Conservation (phyloP, 495 filamentous ascomycete species). For the Neurospora sp. region DNA sequence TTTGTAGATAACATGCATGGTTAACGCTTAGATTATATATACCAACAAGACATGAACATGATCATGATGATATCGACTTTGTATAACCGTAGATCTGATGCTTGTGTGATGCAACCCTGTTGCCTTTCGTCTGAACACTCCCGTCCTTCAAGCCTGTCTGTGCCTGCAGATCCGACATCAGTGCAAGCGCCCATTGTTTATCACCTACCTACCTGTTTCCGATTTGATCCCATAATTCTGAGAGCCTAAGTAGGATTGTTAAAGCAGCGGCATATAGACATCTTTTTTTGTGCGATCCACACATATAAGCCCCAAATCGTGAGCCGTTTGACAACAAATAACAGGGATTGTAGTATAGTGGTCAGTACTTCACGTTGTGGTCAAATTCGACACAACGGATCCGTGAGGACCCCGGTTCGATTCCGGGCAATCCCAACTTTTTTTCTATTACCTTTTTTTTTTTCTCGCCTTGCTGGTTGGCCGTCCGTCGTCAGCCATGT, state of each 20-base stretch:
- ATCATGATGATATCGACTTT: background rate
- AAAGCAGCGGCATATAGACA: too few species aligned
- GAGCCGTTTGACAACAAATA: rapidly evolving
- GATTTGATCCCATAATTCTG: too few species aligned
- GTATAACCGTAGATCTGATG: background rate
- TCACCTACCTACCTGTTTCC: too few species aligned
- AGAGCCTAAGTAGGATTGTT: too few species aligned
- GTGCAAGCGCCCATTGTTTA: too few species aligned
- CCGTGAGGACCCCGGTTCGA: background rate
- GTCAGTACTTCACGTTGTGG: background rate
- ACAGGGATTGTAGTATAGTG: background rate
- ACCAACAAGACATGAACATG: background rate
- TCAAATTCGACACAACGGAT: background rate
- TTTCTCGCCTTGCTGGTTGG: background rate
- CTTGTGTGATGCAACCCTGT: background rate
- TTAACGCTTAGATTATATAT: background rate
- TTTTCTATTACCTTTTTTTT: background rate
- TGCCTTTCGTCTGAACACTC: background rate
- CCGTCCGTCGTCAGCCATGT: background rate
- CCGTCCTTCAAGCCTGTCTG: background rate
- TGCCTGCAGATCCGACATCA: background rate
- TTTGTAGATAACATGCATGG: background rate
- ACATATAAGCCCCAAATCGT: background rate
- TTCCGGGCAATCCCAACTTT: background rate
- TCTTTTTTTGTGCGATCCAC: background rate